Percentiles rank a stretch among this genome's conserved stretches.
phyloP scores from a whole-genome alignment of 2,329 filamentous ascomycete genomes.

The Daldinia sp. region DNA sequence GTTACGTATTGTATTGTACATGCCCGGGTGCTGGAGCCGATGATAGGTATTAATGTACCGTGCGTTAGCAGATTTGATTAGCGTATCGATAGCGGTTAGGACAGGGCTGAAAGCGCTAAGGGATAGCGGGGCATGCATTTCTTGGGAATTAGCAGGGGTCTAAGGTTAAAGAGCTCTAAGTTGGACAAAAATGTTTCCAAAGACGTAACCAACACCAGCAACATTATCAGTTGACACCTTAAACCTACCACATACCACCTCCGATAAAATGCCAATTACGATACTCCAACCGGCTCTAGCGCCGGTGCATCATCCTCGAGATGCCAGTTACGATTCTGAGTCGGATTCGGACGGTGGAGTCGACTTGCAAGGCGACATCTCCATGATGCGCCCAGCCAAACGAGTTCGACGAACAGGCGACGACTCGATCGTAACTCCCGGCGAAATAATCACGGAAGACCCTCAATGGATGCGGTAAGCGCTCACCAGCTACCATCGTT shows the following conservation, averaged over 20 bases:
- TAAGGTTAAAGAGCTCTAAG: background rate
- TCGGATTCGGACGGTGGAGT: constrained; percentile 54
- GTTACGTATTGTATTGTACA: too few relatives aligned
- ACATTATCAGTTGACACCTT: constrained; percentile 1
- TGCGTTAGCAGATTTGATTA: constrained; percentile 11
- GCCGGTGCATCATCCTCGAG: constrained; percentile 25
- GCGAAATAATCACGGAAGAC: constrained; percentile 86
- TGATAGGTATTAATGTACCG: too few relatives aligned
- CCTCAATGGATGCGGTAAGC: constrained; percentile 92
- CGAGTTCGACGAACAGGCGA: constrained; percentile 47
- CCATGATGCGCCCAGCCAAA: constrained; percentile 54
- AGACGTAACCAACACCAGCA: background rate
- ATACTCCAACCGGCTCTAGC: constrained; percentile 44
- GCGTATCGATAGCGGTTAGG: constrained; percentile 18
- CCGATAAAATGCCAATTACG: constrained; percentile 46
- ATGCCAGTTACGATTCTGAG: constrained; percentile 36
- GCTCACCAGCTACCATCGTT: too few relatives aligned
- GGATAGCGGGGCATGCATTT: constrained; percentile 24
- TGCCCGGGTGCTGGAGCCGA: background rate
- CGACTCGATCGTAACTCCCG: constrained; percentile 80
- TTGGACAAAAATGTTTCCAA: constrained; percentile 29
- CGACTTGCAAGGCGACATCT: constrained; percentile 55
- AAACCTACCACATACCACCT: background rate
- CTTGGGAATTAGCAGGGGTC: constrained; percentile 22
- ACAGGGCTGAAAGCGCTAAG: constrained; percentile 4